phyloP scores from a whole-genome alignment of 2,329 filamentous ascomycete genomes.

The Metarhizium sp. region DNA sequence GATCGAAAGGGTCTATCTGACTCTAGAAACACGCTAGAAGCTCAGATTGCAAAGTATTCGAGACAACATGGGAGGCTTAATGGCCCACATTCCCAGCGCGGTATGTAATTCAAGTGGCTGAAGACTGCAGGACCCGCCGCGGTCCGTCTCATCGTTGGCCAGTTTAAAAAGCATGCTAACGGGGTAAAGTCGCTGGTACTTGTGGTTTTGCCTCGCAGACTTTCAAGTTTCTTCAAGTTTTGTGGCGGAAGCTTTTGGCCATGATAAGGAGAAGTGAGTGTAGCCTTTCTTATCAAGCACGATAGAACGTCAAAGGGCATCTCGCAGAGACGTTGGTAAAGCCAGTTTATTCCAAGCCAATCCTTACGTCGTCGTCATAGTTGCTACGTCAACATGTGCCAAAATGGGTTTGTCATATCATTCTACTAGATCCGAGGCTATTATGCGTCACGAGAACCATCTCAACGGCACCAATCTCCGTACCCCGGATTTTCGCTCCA shows the following conservation, averaged over 20 bases:
- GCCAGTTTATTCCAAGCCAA: too few relatives aligned
- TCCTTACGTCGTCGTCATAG: too few relatives aligned
- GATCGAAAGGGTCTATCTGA: too few relatives aligned
- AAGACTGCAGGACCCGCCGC: not conserved
- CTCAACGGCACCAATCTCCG: not conserved
- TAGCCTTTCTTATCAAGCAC: too few relatives aligned
- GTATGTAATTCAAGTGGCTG: not conserved
- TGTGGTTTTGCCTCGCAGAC: too few relatives aligned
- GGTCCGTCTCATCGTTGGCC: not conserved
- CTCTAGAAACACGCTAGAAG: too few relatives aligned
- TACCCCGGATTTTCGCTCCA: not conserved
- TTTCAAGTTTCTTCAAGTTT: not conserved
- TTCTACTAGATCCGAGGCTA: too few relatives aligned
- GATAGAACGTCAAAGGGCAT: too few relatives aligned
- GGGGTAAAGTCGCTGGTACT: not conserved
- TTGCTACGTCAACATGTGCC: too few relatives aligned
- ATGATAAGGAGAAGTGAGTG: too few relatives aligned
- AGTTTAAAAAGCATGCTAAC: not conserved
- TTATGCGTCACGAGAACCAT: not conserved
- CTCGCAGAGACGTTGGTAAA: too few relatives aligned
- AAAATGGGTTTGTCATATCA: too few relatives aligned
- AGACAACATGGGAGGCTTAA: not conserved
- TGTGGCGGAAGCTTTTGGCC: not conserved
- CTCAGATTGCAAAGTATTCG: not conserved
- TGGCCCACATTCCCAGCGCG: not conserved